These are phyloP conservation scores for Neurospora sublineolata DNA, from an alignment of 495 filamentous ascomycete genomes.

Conservation along the genomic window DNA sequence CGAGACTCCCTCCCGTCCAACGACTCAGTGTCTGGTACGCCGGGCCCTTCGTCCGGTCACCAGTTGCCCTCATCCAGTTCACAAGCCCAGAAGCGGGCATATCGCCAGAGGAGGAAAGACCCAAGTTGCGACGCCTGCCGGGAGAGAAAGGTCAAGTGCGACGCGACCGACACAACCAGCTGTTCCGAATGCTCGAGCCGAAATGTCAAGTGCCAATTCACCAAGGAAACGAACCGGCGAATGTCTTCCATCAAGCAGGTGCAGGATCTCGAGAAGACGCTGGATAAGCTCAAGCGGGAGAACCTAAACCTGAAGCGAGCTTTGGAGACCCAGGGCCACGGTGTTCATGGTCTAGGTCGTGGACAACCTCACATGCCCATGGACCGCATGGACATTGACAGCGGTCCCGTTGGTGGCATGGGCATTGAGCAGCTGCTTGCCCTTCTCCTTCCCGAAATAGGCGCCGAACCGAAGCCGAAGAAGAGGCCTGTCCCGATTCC, in stretches of 20 bases:
- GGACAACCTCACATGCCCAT: slow-evolving; percentile 41
- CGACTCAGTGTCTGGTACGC: slow-evolving; percentile 41
- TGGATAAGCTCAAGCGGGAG: slow-evolving; percentile 61
- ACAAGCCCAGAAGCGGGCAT: slow-evolving; percentile 78
- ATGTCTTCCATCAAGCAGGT: slow-evolving; percentile 99
- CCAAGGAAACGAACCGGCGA: slow-evolving; percentile 94
- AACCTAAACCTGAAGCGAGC: slow-evolving; percentile 44
- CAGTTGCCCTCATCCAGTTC: slow-evolving; percentile 31
- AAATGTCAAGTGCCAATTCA: slow-evolving; percentile 95
- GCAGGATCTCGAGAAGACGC: slow-evolving; percentile 90
- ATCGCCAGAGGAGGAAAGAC: slow-evolving; percentile 88
- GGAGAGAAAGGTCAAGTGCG: slow-evolving; percentile 98
- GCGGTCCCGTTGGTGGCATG: background rate
- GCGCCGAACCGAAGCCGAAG: slow-evolving; percentile 49
- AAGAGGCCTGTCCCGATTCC: slow-evolving; percentile 48
- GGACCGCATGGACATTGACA: slow-evolving; percentile 51
- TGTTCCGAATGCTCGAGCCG: slow-evolving; percentile 94
- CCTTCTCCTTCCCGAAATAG: slow-evolving; percentile 60
- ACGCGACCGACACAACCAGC: slow-evolving; percentile 88
- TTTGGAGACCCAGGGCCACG: background rate
- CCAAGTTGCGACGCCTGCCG: slow-evolving; percentile 96
- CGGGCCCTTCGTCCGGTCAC: slow-evolving; percentile 30
- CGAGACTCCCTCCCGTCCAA: slow-evolving; percentile 42
- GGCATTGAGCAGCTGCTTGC: slow-evolving; percentile 39
- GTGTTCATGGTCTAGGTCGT: background rate